Conservation (phyloP, 768 basidiomycete species). For the Holtermannia corniformis region DNA sequence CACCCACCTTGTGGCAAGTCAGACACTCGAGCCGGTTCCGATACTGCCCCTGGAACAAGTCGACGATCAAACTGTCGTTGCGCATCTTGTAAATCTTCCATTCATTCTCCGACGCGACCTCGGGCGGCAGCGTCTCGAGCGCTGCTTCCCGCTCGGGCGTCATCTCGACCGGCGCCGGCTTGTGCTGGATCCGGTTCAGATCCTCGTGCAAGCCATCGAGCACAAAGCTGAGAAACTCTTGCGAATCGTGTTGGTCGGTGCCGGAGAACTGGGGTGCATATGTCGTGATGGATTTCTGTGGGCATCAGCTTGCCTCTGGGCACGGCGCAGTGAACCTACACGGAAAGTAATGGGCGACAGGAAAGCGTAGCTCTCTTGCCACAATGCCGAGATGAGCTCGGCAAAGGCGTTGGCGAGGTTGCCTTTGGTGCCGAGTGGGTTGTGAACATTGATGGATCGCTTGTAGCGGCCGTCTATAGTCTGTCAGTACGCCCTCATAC, state of each 20-base stretch:
- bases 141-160: slow-evolving; percentile 77
- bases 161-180: slow-evolving; percentile 52
- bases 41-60: slow-evolving; percentile 97
- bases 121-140: slow-evolving; percentile 72
- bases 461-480: slow-evolving; percentile 40
- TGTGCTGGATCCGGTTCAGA: slow-evolving; percentile 69
- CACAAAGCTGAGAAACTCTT: slow-evolving; percentile 90
- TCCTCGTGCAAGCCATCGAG: slow-evolving; percentile 88
- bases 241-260: slow-evolving; percentile 89
- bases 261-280: slow-evolving; percentile 68
- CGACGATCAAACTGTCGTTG: slow-evolving; percentile 89
- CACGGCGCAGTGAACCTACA: slow-evolving; percentile 47
- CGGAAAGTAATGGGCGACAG: slow-evolving; percentile 74
- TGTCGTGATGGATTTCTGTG: slow-evolving; percentile 52
- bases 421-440: slow-evolving; percentile 82
- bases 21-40: slow-evolving; percentile 78
- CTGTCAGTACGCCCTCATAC: neutral
- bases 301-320: neutral
- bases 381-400: slow-evolving; percentile 70
- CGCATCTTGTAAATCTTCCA: slow-evolving; percentile 83
- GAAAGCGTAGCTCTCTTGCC: slow-evolving; percentile 75
- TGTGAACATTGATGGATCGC: slow-evolving; percentile 59
- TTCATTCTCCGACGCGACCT: slow-evolving; percentile 83
- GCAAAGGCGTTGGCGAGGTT: slow-evolving; percentile 72
- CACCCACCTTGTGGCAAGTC: slow-evolving; percentile 71